Evolutionary conservation across 345 rosid species (phyloP).

Genomic region (Brassica incana): DNA sequence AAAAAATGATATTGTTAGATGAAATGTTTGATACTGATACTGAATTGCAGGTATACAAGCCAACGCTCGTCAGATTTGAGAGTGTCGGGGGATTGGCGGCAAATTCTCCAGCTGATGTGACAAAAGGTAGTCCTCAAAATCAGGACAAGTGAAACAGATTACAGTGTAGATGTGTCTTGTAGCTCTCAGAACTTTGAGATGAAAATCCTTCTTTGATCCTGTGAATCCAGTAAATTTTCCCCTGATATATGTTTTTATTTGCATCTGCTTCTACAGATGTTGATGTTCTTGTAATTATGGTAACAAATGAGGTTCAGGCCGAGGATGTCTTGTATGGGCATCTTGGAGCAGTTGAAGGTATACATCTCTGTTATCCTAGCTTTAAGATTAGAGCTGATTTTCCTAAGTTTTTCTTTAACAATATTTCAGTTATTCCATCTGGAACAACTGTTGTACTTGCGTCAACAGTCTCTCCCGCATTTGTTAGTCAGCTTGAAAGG

Average conservation of each 20-base stretch:
- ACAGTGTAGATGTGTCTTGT: conserved; percentile 18
- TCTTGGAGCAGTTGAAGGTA: conserved; percentile 85
- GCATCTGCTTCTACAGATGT: conserved; percentile 52
- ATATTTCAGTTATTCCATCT: conserved; percentile 61
- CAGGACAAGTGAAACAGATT: not conserved
- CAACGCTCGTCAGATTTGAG: conserved; percentile 67
- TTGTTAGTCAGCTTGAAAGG: conserved; percentile 66
- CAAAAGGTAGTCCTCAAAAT: conserved; percentile 58
- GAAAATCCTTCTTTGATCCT: not conserved
- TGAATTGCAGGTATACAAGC: conserved; percentile 75
- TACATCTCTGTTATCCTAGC: conserved; percentile 15
- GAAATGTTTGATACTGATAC: conserved; percentile 7
- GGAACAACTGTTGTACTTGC: conserved; percentile 80
- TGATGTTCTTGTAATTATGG: conserved; percentile 89
- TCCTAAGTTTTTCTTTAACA: conserved; percentile 13
- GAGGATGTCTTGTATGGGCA: conserved; percentile 78
- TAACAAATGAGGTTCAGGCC: conserved; percentile 89
- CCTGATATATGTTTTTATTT: conserved; percentile 6
- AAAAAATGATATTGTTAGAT: not conserved
- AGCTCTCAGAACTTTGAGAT: conserved; percentile 15
- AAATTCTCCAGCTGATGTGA: conserved; percentile 70
- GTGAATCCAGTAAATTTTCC: not conserved
- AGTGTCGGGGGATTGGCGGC: conserved; percentile 72
- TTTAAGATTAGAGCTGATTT: conserved; percentile 31
- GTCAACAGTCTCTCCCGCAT: conserved; percentile 91